Percentiles rank a stretch among this genome's conserved stretches.
These are phyloP conservation scores for Bruguiera parviflora DNA, from an alignment of 345 rosid species.

Conservation along the genomic window DNA sequence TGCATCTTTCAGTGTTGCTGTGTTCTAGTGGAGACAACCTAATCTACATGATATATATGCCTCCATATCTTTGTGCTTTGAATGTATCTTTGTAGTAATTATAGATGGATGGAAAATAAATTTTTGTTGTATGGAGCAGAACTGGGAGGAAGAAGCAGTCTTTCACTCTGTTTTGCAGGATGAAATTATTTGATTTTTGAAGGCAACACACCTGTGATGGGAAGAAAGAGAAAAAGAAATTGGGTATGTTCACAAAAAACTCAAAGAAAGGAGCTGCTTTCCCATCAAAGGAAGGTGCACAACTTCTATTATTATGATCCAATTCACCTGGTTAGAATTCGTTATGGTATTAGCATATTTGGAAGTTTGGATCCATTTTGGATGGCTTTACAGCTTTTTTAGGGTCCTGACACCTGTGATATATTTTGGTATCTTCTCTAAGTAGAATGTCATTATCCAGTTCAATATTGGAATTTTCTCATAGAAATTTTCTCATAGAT, in stretches of 20 bases:
- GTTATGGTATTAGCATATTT: background rate
- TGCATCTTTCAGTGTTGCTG: too few relatives aligned
- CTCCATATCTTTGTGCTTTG: too few relatives aligned
- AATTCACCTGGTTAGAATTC: background rate
- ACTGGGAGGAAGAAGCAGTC: slow-evolving; percentile 75
- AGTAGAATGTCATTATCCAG: too few relatives aligned
- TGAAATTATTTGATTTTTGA: slow-evolving; percentile 55
- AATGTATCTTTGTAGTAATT: too few relatives aligned
- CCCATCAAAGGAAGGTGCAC: slow-evolving; percentile 81
- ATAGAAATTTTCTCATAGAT: too few relatives aligned
- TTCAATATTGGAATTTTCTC: too few relatives aligned
- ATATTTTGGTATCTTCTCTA: background rate
- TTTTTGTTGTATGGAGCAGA: slow-evolving; percentile 45
- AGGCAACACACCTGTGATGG: slow-evolving; percentile 33
- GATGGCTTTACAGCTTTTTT: background rate
- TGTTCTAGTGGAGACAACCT: too few relatives aligned
- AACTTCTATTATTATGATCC: background rate
- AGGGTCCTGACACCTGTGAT: background rate
- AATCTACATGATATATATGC: too few relatives aligned
- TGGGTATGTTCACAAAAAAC: slow-evolving; percentile 31
- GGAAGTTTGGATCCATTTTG: background rate
- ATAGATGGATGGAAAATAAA: slow-evolving; percentile 3
- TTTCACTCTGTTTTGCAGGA: slow-evolving; percentile 70
- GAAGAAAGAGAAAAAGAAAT: slow-evolving; percentile 59
- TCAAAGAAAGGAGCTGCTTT: slow-evolving; percentile 67